Conservation (phyloP, 371 early-diverging fungal genomes). For the Mucor irregularis region DNA sequence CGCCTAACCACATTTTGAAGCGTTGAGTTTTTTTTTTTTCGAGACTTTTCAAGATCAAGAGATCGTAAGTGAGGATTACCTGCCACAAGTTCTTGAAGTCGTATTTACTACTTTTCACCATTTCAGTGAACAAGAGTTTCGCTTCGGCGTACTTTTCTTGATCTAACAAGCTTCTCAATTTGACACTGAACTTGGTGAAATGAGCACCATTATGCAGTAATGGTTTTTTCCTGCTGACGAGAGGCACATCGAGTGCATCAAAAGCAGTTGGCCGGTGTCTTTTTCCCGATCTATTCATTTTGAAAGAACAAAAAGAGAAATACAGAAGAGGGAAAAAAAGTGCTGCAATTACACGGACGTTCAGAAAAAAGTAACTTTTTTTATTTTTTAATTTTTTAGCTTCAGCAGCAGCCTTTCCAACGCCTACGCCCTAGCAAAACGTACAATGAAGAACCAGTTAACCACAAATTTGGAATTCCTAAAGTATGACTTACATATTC, state of each 20-base stretch:
- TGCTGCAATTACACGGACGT: too few relatives aligned
- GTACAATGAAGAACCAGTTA: too few relatives aligned
- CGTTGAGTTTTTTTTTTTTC: not conserved
- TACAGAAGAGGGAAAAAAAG: not conserved
- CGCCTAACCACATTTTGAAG: not conserved
- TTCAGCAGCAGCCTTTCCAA: too few relatives aligned
- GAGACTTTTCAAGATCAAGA: not conserved
- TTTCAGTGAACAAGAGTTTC: conserved; percentile 1
- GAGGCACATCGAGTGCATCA: not conserved
- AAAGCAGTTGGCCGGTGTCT: not conserved
- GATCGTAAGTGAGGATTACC: too few relatives aligned
- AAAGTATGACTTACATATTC: too few relatives aligned
- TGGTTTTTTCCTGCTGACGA: not conserved
- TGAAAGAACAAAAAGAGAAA: not conserved
- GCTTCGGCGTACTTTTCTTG: conserved; percentile 9
- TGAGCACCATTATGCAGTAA: not conserved
- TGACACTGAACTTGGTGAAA: not conserved
- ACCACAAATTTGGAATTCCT: too few relatives aligned
- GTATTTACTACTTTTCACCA: conserved; percentile 6
- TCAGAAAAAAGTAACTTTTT: too few relatives aligned
- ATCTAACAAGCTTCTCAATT: conserved; percentile 6
- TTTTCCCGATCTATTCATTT: not conserved
- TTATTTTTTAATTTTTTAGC: too few relatives aligned
- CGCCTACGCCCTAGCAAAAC: too few relatives aligned
- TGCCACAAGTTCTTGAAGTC: conserved; percentile 5